Conservation (phyloP, 306 rosid species). For the Cucurbita pepo region DNA sequence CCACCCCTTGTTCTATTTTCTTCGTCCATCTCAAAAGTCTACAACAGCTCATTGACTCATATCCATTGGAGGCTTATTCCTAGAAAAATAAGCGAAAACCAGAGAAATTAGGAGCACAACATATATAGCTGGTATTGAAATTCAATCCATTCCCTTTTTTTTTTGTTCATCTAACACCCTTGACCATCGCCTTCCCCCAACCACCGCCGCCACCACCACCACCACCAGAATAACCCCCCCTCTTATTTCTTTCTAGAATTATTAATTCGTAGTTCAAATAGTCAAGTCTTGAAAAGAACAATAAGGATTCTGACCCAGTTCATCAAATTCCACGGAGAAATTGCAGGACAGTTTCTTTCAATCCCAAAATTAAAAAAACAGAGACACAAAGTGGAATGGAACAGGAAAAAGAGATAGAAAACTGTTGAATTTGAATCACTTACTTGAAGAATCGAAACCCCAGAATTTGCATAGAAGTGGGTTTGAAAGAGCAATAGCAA, state of each 20-base stretch:
- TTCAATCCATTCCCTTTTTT: constrained; percentile 4
- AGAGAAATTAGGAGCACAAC: constrained; percentile 10
- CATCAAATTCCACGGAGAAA: constrained; percentile 13
- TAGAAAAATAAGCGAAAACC: constrained; percentile 9
- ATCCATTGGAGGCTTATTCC: constrained; percentile 29
- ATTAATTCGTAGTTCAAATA: constrained; percentile 5
- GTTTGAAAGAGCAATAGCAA: background rate
- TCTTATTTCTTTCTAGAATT: constrained; percentile 11
- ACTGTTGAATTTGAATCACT: constrained; percentile 18
- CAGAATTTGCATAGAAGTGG: constrained; percentile 2
- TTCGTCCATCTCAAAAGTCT: constrained; percentile 26
- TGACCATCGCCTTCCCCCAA: constrained; percentile 28
- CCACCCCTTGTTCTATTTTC: constrained; percentile 10
- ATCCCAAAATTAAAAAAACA: background rate
- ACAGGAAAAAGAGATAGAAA: background rate
- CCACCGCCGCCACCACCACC: background rate
- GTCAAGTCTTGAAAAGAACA: constrained; percentile 20
- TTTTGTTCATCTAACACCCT: constrained; percentile 48
- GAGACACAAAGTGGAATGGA: background rate
- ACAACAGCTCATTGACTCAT: constrained; percentile 7
- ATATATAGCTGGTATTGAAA: constrained; percentile 21
- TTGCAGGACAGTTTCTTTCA: background rate
- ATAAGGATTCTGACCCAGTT: constrained; percentile 31
- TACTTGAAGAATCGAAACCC: constrained; percentile 10
- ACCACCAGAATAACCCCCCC: constrained; percentile 3